Conservation (phyloP, 2,329 filamentous ascomycete species). For the Nothopassalora personata region DNA sequence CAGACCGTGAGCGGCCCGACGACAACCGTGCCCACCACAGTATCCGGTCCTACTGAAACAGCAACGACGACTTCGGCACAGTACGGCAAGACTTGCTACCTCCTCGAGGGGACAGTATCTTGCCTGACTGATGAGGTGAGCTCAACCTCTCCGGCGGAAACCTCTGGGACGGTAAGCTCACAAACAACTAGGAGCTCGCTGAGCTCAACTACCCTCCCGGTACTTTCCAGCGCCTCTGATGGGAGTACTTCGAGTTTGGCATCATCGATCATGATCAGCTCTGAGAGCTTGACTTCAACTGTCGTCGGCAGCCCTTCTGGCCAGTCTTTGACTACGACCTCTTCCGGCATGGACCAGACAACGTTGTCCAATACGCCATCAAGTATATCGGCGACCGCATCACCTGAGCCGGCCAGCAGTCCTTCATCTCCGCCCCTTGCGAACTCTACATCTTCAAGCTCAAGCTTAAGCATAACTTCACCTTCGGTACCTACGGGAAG, state of each 20-base stretch:
- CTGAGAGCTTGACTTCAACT: background rate
- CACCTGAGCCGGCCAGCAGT: background rate
- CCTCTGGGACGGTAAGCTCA: constrained; percentile 2
- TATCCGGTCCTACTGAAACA: background rate
- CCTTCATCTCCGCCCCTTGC: background rate
- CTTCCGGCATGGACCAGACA: too few relatives aligned
- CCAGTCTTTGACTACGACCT: background rate
- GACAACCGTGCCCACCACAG: background rate
- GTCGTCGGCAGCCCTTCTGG: background rate
- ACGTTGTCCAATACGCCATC: too few relatives aligned
- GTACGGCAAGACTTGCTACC: background rate
- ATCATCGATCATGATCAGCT: background rate
- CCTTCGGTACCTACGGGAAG: background rate
- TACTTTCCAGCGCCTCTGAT: background rate
- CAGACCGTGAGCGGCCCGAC: background rate
- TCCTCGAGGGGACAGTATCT: background rate
- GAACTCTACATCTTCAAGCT: background rate
- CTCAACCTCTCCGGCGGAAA: background rate
- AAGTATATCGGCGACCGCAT: background rate
- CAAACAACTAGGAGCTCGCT: background rate
- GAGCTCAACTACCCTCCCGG: background rate
- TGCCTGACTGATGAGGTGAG: background rate
- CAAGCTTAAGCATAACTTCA: background rate
- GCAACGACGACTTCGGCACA: background rate
- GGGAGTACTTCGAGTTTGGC: background rate